phyloP scores from a whole-genome alignment of 768 basidiomycete species.

The Boletus vermiculosoides region DNA sequence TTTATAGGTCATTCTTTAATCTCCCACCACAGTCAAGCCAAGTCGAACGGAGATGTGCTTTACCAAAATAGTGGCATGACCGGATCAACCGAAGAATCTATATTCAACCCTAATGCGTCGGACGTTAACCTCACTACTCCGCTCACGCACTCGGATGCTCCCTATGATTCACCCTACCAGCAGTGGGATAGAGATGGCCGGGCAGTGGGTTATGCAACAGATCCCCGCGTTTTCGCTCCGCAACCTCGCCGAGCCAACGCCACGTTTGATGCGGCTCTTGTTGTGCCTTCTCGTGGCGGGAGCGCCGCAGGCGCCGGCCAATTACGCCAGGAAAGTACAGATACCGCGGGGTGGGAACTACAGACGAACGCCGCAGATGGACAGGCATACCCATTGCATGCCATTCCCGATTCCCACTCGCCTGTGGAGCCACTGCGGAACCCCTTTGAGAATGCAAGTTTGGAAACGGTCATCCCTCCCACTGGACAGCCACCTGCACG shows the following conservation, averaged over 20 bases:
- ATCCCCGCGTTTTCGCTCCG: conserved; percentile 50
- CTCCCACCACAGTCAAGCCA: conserved; percentile 47
- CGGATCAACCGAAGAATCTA: conserved; percentile 32
- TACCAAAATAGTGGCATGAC: conserved; percentile 31
- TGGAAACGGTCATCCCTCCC: conserved; percentile 21
- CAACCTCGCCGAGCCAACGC: conserved; percentile 38
- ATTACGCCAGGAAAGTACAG: conserved; percentile 29
- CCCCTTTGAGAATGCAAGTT: conserved; percentile 24
- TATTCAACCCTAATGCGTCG: conserved; percentile 39
- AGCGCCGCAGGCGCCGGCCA: conserved; percentile 11
- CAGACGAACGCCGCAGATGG: conserved; percentile 27
- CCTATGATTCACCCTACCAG: conserved; percentile 39
- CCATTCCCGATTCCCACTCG: conserved; percentile 14
- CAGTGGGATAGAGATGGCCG: conserved; percentile 52
- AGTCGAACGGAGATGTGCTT: conserved; percentile 38
- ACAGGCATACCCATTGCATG: conserved; percentile 24
- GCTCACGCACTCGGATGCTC: conserved; percentile 28
- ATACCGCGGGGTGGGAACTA: conserved; percentile 32
- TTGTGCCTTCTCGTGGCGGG: conserved; percentile 7
- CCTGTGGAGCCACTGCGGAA: conserved; percentile 19
- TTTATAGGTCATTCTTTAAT: conserved; percentile 3
- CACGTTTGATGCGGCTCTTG: conserved; percentile 17
- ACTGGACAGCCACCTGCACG: conserved; percentile 6
- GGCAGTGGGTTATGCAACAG: conserved; percentile 47
- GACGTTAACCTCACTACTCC: conserved; percentile 41